Base-by-base conservation (phyloP, 2,329 filamentous ascomycete genomes). In the Endoconidiophora polonica region DNA sequence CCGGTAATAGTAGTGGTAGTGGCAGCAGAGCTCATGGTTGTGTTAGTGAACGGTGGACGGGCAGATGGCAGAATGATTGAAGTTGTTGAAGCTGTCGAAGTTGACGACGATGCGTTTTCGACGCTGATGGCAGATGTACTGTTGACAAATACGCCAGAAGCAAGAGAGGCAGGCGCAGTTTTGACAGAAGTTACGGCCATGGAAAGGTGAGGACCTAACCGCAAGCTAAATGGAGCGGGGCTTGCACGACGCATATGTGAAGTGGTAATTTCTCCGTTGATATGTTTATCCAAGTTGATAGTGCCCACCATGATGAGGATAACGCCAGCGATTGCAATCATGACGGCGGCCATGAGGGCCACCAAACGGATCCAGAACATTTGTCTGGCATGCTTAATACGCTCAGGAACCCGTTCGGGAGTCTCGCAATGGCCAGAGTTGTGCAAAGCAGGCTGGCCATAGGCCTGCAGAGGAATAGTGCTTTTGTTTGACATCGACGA, bases 341-440 rank as follows among this genome's bases (percentile, higher is more conserved):
- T 43, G 33, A 52, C 40, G 23, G 29, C 45, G 20, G 20, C 38
- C 18, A 46, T 16, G n/a, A 52, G 18, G 22, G 45, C 23, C 14
- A 38, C 22, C 29, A 52, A 4, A 16, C 50, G 45, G 40, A 52
- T 44, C 46, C 44, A 48, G 20, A 44, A 45, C 50, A 52, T 52
- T 29, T 38, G 26, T 18, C 37, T 39, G 22, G 50, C 39, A 29
- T 52, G 33, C 22, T 48, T 24, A 12, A 44, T 45, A 26, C 50
- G 45, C 16, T 48, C 42, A 10, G 4, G 39, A 23, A 39, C 16
- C n/a, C 20, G 6, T 40, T 52, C 24, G 4, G 50, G 45, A n/a
- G 48, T 33, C 6, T 41, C 44, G 14, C 39, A 43, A 18, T 52
- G 50, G 20, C 44, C 45, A 22, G 45, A 44, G 18, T 44, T 44